phyloP scores from a whole-genome alignment of 768 basidiomycete species.

The Naganishia antarctica region DNA sequence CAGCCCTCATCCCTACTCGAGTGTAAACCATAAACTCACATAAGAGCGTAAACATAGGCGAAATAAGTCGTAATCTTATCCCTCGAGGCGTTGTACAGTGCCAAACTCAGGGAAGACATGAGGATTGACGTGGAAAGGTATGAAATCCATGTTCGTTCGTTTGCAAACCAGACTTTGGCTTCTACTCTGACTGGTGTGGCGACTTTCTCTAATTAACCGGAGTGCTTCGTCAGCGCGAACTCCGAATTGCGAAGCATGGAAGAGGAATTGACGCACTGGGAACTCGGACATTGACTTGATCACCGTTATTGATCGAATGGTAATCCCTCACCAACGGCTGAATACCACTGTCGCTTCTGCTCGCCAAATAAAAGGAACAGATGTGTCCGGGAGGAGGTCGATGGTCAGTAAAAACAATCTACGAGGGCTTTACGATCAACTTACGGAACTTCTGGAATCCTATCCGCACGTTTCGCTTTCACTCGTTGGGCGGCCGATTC shows the following conservation, averaged over 20 bases:
- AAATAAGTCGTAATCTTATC: slow-evolving; percentile 67
- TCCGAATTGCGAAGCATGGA: no score
- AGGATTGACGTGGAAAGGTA: slow-evolving; percentile 84
- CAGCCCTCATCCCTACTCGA: neutral
- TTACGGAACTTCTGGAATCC: slow-evolving; percentile 44
- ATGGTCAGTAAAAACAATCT: no score
- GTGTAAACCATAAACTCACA: slow-evolving; percentile 56
- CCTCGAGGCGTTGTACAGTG: slow-evolving; percentile 73
- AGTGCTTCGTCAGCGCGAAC: no score
- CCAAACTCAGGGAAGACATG: slow-evolving; percentile 75
- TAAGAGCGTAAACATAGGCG: slow-evolving; percentile 73
- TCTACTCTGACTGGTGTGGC: slow-evolving; percentile 66
- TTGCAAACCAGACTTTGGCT: slow-evolving; percentile 95
- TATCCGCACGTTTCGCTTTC: slow-evolving; percentile 46
- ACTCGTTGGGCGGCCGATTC: slow-evolving; percentile 31
- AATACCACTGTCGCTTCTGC: slow-evolving; percentile 15
- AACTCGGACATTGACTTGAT: slow-evolving; percentile 26
- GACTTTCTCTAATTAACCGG: slow-evolving; percentile 45
- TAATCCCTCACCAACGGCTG: slow-evolving; percentile 38
- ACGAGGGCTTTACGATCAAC: slow-evolving; percentile 15
- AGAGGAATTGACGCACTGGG: slow-evolving; percentile 36
- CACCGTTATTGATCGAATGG: slow-evolving; percentile 40
- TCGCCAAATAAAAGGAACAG: neutral
- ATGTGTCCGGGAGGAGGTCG: no score
- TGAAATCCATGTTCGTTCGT: slow-evolving; percentile 81